Evolutionary conservation across 345 rosid species (phyloP), one percentile per base, ranked within the genome.

Genomic region (Iberis pinnata): DNA sequence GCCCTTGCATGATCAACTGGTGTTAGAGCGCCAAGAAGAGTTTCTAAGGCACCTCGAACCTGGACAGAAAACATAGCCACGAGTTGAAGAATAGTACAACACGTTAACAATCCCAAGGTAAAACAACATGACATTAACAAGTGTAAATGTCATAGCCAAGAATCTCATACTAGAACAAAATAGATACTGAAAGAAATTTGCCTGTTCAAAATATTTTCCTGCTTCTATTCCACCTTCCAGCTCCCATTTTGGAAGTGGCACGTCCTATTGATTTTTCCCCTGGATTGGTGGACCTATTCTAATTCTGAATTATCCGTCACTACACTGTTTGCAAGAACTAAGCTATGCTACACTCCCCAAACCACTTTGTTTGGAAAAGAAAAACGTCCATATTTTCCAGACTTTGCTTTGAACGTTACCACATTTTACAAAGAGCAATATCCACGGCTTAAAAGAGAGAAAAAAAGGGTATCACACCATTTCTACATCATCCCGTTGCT

Each of bases 11-110:
- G 85, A 76, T 82, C 85, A 9, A 88, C 68, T 20, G 97, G 89
- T 15, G 99, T 93, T 52, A 88, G 68, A 59, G 97, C 90, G 39
- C 95, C 70, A 19, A 93, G 85, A 64, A 93, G 83, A 62, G 97
- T 88, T 80, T 93, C 99, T 38, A 93, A 76, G 27, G 99, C 85
- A 56, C 94, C 97, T 37, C 88, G 83, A 69, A 85, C 87, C 98
- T 92, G 61, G 52, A 58, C 14, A 52, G 44, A 31, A 39, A 27
- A 19, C 33, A 33, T 53, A 20, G 52, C 29, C 12, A 26, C n/a
- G 18, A 60, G 66, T 44, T 26, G 6, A 60, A 31, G 18, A 26
- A 46, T 24, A 33, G 56, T 40, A 46, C 1, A 40, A 16, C 45
- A 53, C 11, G 22, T 48, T 67, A 22, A 32, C 18, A 44, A 15